Percentiles rank a stretch among this genome's conserved stretches.
Evolutionary conservation across 371 early-diverging fungal species (phyloP).

Genomic region (Rhizopus microsporus): DNA sequence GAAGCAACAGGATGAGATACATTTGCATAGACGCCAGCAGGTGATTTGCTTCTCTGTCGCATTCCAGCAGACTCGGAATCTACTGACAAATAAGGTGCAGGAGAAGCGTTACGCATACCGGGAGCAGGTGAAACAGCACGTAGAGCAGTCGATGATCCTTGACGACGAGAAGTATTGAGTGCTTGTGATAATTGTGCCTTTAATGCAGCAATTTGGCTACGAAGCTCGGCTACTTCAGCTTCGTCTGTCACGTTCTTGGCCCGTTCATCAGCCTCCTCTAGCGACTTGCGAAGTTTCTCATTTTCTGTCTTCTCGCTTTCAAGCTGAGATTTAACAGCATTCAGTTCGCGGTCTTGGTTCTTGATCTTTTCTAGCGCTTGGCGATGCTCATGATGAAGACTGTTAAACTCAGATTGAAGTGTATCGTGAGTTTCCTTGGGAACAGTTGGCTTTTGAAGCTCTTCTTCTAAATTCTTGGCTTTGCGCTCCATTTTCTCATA

Average conservation of each 20-base stretch:
- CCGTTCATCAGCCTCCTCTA: conserved; percentile 41
- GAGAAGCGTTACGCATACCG: conserved; percentile 36
- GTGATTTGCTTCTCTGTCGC: conserved; percentile 24
- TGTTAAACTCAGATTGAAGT: conserved; percentile 53
- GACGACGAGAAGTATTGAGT: conserved; percentile 38
- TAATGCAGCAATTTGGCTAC: conserved; percentile 48
- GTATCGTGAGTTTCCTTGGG: conserved; percentile 61
- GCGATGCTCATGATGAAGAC: conserved; percentile 47
- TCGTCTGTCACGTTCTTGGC: conserved; percentile 39
- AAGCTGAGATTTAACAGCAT: conserved; percentile 59
- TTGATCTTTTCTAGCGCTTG: conserved; percentile 57
- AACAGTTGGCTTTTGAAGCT: conserved; percentile 63
- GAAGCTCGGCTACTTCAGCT: conserved; percentile 46
- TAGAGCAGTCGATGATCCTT: conserved; percentile 23
- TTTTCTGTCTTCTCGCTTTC: conserved; percentile 68
- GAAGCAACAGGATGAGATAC: not conserved
- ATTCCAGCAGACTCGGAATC: conserved; percentile 20
- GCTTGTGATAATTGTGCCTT: conserved; percentile 53
- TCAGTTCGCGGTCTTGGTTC: conserved; percentile 66
- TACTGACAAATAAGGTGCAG: conserved; percentile 29
- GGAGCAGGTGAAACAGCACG: conserved; percentile 39
- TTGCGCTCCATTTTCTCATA: conserved; percentile 59
- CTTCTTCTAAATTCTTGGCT: conserved; percentile 50
- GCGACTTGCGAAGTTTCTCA: conserved; percentile 54
- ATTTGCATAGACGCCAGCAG: conserved; percentile 8